Evolutionary conservation across 768 basidiomycete genomes (phyloP).

Genomic region (Lactifluus piperatus): DNA sequence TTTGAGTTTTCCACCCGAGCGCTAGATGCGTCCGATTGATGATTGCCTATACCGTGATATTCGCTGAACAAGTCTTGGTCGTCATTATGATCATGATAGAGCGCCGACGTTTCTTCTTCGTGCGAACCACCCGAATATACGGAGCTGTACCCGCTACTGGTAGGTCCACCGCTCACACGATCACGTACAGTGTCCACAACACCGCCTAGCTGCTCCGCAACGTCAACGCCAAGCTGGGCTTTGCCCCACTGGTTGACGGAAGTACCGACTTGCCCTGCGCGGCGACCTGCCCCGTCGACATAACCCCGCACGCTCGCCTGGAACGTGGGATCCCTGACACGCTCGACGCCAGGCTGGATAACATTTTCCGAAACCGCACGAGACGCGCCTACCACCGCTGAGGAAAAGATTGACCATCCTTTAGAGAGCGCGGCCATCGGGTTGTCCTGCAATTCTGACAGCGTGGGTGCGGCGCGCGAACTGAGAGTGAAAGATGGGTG

Average conservation of each 20-base stretch:
- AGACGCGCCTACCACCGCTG: constrained; percentile 72
- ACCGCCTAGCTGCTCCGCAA: constrained; percentile 66
- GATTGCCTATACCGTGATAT: constrained; percentile 4
- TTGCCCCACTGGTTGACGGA: constrained; percentile 74
- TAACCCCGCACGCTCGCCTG: constrained; percentile 69
- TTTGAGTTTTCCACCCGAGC: not conserved
- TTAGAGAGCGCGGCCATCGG: constrained; percentile 81
- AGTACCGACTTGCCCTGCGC: constrained; percentile 51
- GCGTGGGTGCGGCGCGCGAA: constrained; percentile 68
- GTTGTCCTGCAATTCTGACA: constrained; percentile 79
- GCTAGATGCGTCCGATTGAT: not conserved
- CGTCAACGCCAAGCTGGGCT: constrained; percentile 73
- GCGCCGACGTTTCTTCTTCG: constrained; percentile 48
- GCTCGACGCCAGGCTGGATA: constrained; percentile 83
- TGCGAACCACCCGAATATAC: constrained; percentile 39
- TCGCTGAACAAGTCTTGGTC: constrained; percentile 43
- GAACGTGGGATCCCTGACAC: constrained; percentile 70
- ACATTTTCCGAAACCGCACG: constrained; percentile 77
- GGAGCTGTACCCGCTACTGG: constrained; percentile 32
- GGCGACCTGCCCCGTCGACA: constrained; percentile 57
- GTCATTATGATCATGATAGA: constrained; percentile 54
- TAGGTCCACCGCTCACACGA: constrained; percentile 45
- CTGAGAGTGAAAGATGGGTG: constrained; percentile 68
- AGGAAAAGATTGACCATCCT: constrained; percentile 93
- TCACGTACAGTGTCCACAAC: constrained; percentile 60